These are phyloP conservation scores for Penicillium subrubescens DNA, from an alignment of 495 filamentous ascomycete genomes.

Conservation along the genomic window DNA sequence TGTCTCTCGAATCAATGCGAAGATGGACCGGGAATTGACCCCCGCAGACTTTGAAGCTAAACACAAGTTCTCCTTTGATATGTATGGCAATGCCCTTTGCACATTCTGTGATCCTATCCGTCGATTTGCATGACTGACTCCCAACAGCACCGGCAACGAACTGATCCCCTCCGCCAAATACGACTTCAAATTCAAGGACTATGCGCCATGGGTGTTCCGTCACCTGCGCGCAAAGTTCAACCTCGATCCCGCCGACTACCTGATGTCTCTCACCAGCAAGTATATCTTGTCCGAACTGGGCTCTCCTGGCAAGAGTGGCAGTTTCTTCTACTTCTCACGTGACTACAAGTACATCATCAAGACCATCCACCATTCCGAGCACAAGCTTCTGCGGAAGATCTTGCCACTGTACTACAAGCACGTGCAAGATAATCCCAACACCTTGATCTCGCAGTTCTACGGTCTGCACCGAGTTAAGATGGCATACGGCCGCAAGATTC, in stretches of 20 bases:
- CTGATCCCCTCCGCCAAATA: slow-evolving; percentile 98
- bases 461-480: slow-evolving; percentile 98
- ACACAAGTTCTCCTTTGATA: slow-evolving; percentile 98
- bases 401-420: slow-evolving; percentile 93
- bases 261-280: slow-evolving; percentile 98
- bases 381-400: slow-evolving; percentile 91
- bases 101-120: background rate
- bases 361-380: slow-evolving; percentile 95
- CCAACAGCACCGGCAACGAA: slow-evolving; percentile 83
- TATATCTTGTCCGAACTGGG: slow-evolving; percentile 98
- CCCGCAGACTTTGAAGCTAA: slow-evolving; percentile 88
- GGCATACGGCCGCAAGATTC: slow-evolving; percentile 96
- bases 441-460: slow-evolving; percentile 96
- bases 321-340: slow-evolving; percentile 99
- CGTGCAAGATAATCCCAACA: slow-evolving; percentile 91
- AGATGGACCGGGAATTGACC: slow-evolving; percentile 85
- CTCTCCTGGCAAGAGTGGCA: slow-evolving; percentile 96
- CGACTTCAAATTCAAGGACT: slow-evolving; percentile 99
- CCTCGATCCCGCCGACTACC: slow-evolving; percentile 94
- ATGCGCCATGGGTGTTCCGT: slow-evolving; percentile 98
- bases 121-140: slow-evolving; percentile 23
- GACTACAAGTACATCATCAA: slow-evolving; percentile 99
- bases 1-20: slow-evolving; percentile 95
- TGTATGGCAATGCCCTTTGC: slow-evolving; percentile 57
- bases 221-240: slow-evolving; percentile 86